Conservation (phyloP, 2,329 filamentous ascomycete species). For the Colletotrichum eleusines region DNA sequence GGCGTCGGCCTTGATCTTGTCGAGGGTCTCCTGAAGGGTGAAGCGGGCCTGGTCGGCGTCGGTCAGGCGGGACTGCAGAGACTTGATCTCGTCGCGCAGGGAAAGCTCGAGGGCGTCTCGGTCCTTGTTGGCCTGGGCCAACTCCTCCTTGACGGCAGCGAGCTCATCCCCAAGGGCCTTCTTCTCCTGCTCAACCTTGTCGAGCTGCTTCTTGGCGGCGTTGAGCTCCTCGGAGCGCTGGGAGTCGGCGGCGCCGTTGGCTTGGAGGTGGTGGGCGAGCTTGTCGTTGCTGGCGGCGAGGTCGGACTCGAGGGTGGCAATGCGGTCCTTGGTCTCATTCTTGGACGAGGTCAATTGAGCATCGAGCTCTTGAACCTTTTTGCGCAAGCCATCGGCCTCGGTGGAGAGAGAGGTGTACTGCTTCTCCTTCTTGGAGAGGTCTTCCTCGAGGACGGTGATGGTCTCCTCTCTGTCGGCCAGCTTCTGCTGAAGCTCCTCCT, state of each 20-base stretch:
- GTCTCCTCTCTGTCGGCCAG: slow-evolving; percentile 55
- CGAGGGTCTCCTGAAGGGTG: slow-evolving; percentile 47
- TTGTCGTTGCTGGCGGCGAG: slow-evolving; percentile 47
- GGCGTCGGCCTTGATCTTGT: slow-evolving; percentile 50
- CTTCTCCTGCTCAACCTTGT: slow-evolving; percentile 47
- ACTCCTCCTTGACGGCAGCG: slow-evolving; percentile 49
- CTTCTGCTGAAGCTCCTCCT: slow-evolving; percentile 52
- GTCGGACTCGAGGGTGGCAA: slow-evolving; percentile 52
- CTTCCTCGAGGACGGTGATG: slow-evolving; percentile 50
- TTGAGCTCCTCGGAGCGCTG: slow-evolving; percentile 44
- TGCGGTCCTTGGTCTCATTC: slow-evolving; percentile 50
- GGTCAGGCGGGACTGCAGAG: slow-evolving; percentile 52
- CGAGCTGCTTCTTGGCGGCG: slow-evolving; percentile 44
- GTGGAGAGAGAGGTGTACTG: slow-evolving; percentile 50
- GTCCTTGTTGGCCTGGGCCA: slow-evolving; percentile 52
- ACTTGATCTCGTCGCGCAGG: slow-evolving; percentile 49
- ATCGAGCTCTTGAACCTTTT: slow-evolving; percentile 54
- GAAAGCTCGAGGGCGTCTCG: slow-evolving; percentile 50
- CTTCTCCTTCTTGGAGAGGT: slow-evolving; percentile 55
- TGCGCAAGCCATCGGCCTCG: slow-evolving; percentile 54
- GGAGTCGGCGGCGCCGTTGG: slow-evolving; percentile 46
- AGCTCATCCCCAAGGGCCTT: slow-evolving; percentile 51
- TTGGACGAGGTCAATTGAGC: slow-evolving; percentile 48
- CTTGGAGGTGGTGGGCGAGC: slow-evolving; percentile 44
- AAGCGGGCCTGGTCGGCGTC: slow-evolving; percentile 51